Conservation (phyloP, 164 flowering plant genomes). For the Umbellularia californica region DNA sequence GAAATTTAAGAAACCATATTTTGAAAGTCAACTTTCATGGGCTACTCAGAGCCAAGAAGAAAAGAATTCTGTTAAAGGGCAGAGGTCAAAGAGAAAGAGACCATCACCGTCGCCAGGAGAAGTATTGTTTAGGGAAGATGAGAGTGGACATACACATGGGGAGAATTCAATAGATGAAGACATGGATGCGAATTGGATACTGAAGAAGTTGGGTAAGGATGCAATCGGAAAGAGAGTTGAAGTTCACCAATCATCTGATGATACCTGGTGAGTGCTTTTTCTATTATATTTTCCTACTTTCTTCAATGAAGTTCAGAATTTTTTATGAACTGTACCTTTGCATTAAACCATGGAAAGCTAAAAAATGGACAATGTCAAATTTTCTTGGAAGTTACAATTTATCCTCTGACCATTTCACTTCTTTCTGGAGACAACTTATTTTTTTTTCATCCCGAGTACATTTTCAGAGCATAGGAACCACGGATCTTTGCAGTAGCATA, state of each 20-base stretch:
- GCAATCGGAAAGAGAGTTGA: slow-evolving; percentile 93
- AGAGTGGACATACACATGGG: slow-evolving; percentile 26
- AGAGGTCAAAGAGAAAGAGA: slow-evolving; percentile 92
- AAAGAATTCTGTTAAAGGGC: slow-evolving; percentile 75
- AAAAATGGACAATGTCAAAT: neutral
- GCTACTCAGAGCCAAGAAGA: slow-evolving; percentile 56
- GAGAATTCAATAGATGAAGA: slow-evolving; percentile 53
- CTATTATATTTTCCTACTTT: neutral
- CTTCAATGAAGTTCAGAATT: neutral
- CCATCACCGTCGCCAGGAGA: slow-evolving; percentile 52
- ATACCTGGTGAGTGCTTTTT: slow-evolving; percentile 70
- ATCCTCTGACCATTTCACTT: too few relatives aligned
- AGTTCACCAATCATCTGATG: slow-evolving; percentile 71
- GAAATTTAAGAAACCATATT: slow-evolving; percentile 66
- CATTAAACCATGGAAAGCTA: neutral
- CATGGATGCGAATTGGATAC: slow-evolving; percentile 88
- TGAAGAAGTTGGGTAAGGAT: slow-evolving; percentile 93
- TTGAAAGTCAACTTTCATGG: slow-evolving; percentile 49
- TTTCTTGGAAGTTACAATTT: too few relatives aligned
- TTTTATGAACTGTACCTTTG: neutral
- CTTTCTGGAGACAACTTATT: too few relatives aligned
- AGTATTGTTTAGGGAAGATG: slow-evolving; percentile 37
- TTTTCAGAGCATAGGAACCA: too few relatives aligned
- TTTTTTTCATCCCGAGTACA: neutral
- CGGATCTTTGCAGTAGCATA: too few relatives aligned